Base-by-base conservation (phyloP, 1,139 yeast species). In the Debaryomycetaceae sp. region DNA sequence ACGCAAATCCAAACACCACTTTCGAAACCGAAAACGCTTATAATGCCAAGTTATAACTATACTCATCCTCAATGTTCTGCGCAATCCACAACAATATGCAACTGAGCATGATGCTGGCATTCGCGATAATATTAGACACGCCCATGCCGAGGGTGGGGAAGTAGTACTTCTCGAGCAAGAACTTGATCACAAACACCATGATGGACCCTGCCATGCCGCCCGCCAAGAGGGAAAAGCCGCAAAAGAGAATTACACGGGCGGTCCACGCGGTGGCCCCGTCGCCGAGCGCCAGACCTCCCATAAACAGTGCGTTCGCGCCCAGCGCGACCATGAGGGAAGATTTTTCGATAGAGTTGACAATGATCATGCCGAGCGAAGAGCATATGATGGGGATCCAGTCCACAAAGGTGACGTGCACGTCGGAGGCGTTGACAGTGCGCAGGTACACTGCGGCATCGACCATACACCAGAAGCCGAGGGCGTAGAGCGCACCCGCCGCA, bases 91-190 rank as follows among this genome's bases (percentile, higher is more conserved):
- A 62, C 4, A 78, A 65, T 31, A 85, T 74, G 52, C 96, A 86
- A 58, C 95, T 82, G 43, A 83, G 58, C 85, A 87, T 80, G 23
- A 90, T 74, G 37, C 80, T 65, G 4, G 74, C 72, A 47, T 90
- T 86, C 32, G 87, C 76, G 16, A 81, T 68, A 28, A 90, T 86
- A 51, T 90, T 90, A 36, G 85, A 77, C 16, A 86, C 73, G 12
- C 98, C 99, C 95, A 90, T 87, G 4, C 92, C 90, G 33, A 87
- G 67, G 1, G 96, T 86, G 25, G 97, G 96, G 65, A 78, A 77
- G 22, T 69, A 58, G 51, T 72, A 82, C 40, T 80, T 80, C 38
- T 85, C 83, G 44, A 85, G 64, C 36, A 87, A 56, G 51, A 82
- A 90, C 53, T 90, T 83, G 44, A 90, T 64, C 27, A 87, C 81